Base-by-base conservation (phyloP, 2,329 filamentous ascomycete species). In the Fusarium haematococcum region DNA sequence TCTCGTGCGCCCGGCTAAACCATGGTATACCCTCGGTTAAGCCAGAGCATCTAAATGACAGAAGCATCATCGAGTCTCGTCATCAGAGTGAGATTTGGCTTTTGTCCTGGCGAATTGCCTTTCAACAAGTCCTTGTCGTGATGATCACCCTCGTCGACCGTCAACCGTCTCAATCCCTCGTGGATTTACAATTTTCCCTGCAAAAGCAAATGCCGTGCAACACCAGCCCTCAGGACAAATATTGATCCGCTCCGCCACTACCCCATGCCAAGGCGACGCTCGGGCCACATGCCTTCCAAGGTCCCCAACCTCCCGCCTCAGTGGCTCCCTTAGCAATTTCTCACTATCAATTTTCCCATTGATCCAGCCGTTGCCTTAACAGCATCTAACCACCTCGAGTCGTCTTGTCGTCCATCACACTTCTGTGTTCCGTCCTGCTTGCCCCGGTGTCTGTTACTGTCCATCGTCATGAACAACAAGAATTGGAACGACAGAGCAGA, bases 401-500 rank as follows among this genome's bases (percentile, higher is more conserved):
- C 73, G 54, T 71, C 57, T 73, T 74, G 65, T 62, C 69, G 59
- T 70, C 65, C 54, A 54, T 62, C 37, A 63, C 43, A 52, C 62
- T 52, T 71, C 58, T 68, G 68, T 75, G 71, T 63, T 68, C 66
- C 69, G 63, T 61, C 71, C 63, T 69, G 68, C 62, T 63, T 35
- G 63, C 61, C 20, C 37, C 43, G 25, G 5, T 58, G 18, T 41
- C 62, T 41, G 33, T 39, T 68, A 37, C 41, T 61, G 10, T 60
- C 33, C 33, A 43, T 70, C 75, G 73, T 73, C 76, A 85, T 82
- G 78, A 90, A 89, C 82, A 89, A 85, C 81, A 91, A 90, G 83
- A 89, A 89, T 79, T 91, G 88, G 89, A 89, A 87, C 77, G 89
- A 91, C 76, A 85, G 88, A 68, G 89, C 89, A 70, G 89, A 91